These are phyloP conservation scores for Saussurea involucrata DNA, from an alignment of 129 eudicot species.

Conservation along the genomic window DNA sequence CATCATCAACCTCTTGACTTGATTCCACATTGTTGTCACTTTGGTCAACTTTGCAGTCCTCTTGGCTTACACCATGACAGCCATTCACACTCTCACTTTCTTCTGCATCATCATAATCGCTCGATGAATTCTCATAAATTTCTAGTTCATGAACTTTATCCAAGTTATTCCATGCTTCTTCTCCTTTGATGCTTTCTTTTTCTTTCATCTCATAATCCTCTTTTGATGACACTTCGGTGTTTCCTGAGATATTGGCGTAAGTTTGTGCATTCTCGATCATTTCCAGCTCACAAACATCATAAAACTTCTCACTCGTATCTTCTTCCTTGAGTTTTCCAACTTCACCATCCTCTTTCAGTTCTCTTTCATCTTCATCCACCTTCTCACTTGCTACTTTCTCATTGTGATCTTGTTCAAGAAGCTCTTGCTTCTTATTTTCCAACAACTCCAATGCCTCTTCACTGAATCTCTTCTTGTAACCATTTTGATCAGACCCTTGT, in stretches of 20 bases:
- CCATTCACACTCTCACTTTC: conserved; percentile 28
- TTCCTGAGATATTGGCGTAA: conserved; percentile 1
- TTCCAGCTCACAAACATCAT: conserved; percentile 34
- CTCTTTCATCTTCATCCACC: conserved; percentile 18
- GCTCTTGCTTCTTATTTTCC: conserved; percentile 27
- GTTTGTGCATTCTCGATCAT: conserved; percentile 20
- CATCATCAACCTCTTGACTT: conserved; percentile 30
- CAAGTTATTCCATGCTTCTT: conserved; percentile 11
- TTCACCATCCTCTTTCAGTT: conserved; percentile 14
- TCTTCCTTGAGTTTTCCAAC: conserved; percentile 24
- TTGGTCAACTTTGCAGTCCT: conserved; percentile 23
- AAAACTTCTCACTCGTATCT: conserved; percentile 30
- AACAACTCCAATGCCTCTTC: conserved; percentile 22
- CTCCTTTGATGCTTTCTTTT: conserved; percentile 7
- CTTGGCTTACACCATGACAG: conserved; percentile 17
- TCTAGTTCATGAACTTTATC: conserved; percentile 20
- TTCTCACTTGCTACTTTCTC: conserved; percentile 19
- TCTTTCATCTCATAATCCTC: conserved; percentile 14
- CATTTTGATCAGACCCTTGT: conserved; percentile 17
- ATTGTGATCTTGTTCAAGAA: conserved; percentile 31
- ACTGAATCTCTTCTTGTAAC: conserved; percentile 18
- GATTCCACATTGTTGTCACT: conserved; percentile 23
- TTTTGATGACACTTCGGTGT: conserved; percentile 1
- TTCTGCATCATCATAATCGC: conserved; percentile 37
- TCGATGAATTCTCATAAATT: conserved; percentile 23